Conservation (phyloP, 305 asterid genomes). For the Caryopteris hybrid region DNA sequence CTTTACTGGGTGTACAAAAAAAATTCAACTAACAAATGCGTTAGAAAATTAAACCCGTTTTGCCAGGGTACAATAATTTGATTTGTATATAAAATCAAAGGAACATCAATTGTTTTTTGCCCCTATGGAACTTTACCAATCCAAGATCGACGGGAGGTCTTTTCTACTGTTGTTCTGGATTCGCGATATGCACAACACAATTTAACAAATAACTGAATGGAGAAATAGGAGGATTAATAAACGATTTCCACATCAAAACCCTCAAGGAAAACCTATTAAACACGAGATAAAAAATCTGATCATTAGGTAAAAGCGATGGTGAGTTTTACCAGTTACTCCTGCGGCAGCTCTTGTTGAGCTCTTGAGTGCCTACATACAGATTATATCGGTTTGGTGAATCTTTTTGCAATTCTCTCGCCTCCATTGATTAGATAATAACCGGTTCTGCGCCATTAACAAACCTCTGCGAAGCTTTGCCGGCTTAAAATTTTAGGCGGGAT, state of each 20-base stretch:
- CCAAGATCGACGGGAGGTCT: not conserved
- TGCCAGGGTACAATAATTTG: slow-evolving; percentile 23
- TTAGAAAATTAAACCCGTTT: slow-evolving; percentile 23
- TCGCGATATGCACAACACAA: not conserved
- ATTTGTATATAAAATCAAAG: slow-evolving; percentile 8
- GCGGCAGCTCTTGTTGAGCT: not conserved
- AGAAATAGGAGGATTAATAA: not conserved
- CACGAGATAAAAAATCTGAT: not conserved
- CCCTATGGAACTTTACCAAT: slow-evolving; percentile 9
- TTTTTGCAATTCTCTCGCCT: not conserved
- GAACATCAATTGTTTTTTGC: slow-evolving; percentile 4
- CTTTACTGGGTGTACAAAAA: slow-evolving; percentile 27
- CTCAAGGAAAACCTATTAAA: not conserved
- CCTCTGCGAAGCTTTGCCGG: slow-evolving; percentile 18
- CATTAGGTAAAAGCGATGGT: not conserved
- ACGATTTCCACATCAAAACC: not conserved
- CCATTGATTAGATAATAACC: not conserved
- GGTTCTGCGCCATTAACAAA: slow-evolving; percentile 13
- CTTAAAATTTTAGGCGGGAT: slow-evolving; percentile 27
- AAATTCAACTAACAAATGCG: slow-evolving; percentile 32
- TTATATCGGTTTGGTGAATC: not conserved
- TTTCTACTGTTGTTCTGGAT: not conserved
- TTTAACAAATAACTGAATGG: not conserved
- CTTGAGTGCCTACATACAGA: not conserved
- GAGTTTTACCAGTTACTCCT: not conserved